Percentiles rank a stretch among this genome's conserved stretches.
phyloP scores from a whole-genome alignment of 495 filamentous ascomycete genomes.

The Tuber brumale region DNA sequence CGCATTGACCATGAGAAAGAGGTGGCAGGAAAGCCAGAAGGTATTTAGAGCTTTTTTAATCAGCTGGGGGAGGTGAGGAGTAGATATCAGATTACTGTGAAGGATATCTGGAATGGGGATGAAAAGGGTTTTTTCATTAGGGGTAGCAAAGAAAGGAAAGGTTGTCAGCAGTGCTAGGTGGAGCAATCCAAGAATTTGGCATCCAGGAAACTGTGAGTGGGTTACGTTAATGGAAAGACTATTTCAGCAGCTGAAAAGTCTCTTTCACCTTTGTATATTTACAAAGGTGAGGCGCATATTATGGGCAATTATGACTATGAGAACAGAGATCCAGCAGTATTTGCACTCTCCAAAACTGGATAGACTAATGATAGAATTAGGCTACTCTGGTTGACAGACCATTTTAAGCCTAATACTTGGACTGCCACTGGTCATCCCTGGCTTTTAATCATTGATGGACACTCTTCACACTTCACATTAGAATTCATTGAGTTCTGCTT shows the following conservation, averaged over 20 bases:
- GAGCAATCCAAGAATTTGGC: background rate
- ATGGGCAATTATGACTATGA: conserved; percentile 13
- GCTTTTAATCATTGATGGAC: conserved; percentile 17
- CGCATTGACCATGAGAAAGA: conserved; percentile 15
- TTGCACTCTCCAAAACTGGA: conserved; percentile 9
- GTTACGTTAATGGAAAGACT: conserved; percentile 10
- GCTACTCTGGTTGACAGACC: conserved; percentile 1
- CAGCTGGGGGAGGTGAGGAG: background rate
- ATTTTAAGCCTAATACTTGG: conserved; percentile 10
- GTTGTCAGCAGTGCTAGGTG: background rate
- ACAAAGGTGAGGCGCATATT: conserved; percentile 10
- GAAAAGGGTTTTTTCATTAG: conserved; percentile 7
- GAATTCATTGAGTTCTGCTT: conserved; percentile 21
- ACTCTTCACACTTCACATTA: conserved; percentile 9
- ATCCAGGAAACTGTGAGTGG: conserved; percentile 20
- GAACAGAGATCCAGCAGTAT: conserved; percentile 13
- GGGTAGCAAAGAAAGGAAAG: conserved; percentile 7
- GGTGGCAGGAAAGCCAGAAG: background rate
- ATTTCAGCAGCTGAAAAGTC: background rate
- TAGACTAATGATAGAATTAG: conserved; percentile 12
- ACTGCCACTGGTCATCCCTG: background rate
- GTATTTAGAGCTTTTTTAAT: conserved; percentile 8
- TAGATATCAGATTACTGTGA: background rate
- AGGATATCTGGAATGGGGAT: conserved; percentile 11
- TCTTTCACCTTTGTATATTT: conserved; percentile 12